These are phyloP conservation scores for Apiospora kogelbergensis DNA, from an alignment of 2,329 filamentous ascomycete species.

Conservation along the genomic window DNA sequence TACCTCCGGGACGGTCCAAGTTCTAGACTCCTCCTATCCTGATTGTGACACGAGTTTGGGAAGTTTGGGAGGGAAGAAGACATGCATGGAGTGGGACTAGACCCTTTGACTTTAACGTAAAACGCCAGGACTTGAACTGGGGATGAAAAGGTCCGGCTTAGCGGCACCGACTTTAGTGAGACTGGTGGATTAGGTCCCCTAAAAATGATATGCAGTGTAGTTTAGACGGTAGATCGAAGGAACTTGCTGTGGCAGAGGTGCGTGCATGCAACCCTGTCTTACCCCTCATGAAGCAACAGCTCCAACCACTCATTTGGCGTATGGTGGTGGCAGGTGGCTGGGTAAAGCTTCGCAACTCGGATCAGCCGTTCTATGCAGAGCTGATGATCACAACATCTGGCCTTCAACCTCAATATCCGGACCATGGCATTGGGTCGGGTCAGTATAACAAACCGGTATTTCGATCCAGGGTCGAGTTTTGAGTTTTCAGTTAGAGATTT, in stretches of 20 bases:
- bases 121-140: background rate
- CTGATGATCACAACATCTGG: background rate
- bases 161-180: background rate
- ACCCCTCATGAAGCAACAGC: no score
- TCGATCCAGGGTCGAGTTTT: background rate
- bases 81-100: background rate
- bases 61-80: no score
- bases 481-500: background rate
- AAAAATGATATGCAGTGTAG: no score
- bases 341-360: background rate
- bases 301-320: no score
- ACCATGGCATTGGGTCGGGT: background rate
- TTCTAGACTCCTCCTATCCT: background rate
- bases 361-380: background rate
- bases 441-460: background rate
- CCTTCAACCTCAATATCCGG: no score
- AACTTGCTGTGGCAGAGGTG: no score
- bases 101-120: background rate
- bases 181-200: background rate
- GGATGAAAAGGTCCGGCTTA: background rate
- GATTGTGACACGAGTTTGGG: background rate
- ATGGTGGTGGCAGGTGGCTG: no score
- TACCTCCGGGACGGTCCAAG: background rate
- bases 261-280: no score
- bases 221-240: no score